Conservation (phyloP, 441 rosid species). For the Daphne laureola region DNA sequence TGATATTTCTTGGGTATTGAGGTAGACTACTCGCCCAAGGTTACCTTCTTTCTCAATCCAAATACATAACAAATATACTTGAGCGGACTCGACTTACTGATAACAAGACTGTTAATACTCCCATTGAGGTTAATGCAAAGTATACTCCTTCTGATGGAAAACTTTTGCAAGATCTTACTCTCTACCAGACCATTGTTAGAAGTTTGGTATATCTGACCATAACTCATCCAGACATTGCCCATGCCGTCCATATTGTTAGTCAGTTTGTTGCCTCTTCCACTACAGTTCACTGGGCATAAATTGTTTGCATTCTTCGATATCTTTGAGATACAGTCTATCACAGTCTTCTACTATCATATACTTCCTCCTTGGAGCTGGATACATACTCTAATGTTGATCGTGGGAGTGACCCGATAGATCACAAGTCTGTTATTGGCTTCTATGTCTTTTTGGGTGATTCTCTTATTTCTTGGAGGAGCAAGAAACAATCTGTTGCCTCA, state of each 20-base stretch:
- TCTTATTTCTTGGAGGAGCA: too few relatives aligned
- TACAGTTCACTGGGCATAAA: background rate
- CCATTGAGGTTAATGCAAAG: background rate
- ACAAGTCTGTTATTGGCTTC: background rate
- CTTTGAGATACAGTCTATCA: background rate
- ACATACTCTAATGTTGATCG: background rate
- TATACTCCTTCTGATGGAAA: background rate
- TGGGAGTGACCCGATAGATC: background rate
- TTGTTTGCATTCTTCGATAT: background rate
- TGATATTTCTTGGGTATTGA: too few relatives aligned
- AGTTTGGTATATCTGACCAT: background rate
- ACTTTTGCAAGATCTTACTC: background rate
- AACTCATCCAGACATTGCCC: background rate
- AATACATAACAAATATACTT: background rate
- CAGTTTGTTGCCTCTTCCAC: too few relatives aligned
- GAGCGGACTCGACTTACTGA: background rate
- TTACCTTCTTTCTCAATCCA: background rate
- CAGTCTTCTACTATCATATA: background rate
- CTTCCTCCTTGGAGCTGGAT: background rate
- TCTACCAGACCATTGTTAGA: background rate
- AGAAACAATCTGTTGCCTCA: too few relatives aligned
- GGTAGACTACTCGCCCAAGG: background rate
- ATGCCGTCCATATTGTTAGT: too few relatives aligned
- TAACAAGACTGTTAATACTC: background rate
- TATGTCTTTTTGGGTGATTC: background rate